Evolutionary conservation across 2,329 filamentous ascomycete genomes (phyloP).

Genomic region (Pseudogymnoascus destructans): DNA sequence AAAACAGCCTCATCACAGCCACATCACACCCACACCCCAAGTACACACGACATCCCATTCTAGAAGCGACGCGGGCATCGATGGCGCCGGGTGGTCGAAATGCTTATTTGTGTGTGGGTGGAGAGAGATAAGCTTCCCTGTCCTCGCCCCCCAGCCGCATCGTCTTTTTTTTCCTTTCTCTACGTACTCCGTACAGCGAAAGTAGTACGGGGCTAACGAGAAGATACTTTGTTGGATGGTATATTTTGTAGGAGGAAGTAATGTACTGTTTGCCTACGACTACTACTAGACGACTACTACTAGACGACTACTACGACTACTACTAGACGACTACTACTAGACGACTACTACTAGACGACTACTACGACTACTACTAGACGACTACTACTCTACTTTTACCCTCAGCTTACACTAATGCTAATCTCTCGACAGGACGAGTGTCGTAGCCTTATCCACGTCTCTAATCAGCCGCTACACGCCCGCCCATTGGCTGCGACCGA

Average conservation of each 20-base stretch:
- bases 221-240: too few species aligned
- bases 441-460: background rate
- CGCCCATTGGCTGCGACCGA: background rate
- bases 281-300: too few species aligned
- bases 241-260: too few species aligned
- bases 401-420: background rate
- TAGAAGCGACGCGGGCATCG: background rate
- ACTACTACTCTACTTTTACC: background rate
- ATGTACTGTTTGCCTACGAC: too few species aligned
- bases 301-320: background rate
- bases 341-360: background rate
- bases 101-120: background rate
- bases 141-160: background rate
- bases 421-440: background rate
- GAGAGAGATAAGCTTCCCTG: background rate
- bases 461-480: background rate
- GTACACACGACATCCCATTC: background rate
- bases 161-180: too few species aligned
- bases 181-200: too few species aligned
- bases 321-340: background rate
- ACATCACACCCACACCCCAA: background rate
- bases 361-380: too few species aligned
- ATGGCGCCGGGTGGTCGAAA: background rate
- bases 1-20: background rate
- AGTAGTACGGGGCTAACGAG: too few species aligned